A percentile compares a stretch with the other conserved stretches of the same genome.
Conservation (phyloP, 202 grass and related monocot species). For the Carex arenaria region DNA sequence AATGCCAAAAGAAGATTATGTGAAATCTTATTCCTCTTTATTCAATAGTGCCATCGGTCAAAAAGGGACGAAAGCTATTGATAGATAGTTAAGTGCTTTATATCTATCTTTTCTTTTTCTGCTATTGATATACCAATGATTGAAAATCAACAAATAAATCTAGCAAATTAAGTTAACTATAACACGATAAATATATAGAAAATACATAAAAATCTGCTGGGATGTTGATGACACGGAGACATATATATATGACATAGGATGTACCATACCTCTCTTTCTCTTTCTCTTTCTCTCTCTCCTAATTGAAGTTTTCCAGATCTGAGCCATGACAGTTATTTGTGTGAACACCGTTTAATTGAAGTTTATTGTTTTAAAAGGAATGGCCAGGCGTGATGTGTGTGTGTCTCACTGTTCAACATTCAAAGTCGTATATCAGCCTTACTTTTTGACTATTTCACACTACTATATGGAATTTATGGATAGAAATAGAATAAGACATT, state of each 20-base stretch:
- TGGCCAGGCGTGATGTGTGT: slow-evolving; percentile 14
- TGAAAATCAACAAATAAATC: background rate
- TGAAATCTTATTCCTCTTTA: background rate
- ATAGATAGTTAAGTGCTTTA: background rate
- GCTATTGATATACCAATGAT: background rate
- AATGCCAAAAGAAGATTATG: background rate
- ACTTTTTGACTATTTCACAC: slow-evolving; percentile 17
- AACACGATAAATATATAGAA: background rate
- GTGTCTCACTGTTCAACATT: slow-evolving; percentile 20
- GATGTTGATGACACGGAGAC: slow-evolving; percentile 30
- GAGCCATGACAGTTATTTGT: slow-evolving; percentile 15
- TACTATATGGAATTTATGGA: background rate
- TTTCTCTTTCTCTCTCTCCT: no score
- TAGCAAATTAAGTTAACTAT: background rate
- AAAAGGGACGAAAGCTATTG: background rate
- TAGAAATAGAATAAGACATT: background rate
- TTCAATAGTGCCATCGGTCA: background rate
- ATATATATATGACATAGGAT: background rate
- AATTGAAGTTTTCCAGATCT: background rate
- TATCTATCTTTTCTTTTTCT: background rate
- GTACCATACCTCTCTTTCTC: background rate
- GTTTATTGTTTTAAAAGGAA: slow-evolving; percentile 14
- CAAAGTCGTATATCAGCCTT: slow-evolving; percentile 12
- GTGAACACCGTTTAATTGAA: slow-evolving; percentile 10
- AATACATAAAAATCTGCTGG: slow-evolving; percentile 18